Percentiles rank a stretch among this genome's conserved stretches.
phyloP scores from a whole-genome alignment of 164 flowering plant genomes.

The Sedum album region DNA sequence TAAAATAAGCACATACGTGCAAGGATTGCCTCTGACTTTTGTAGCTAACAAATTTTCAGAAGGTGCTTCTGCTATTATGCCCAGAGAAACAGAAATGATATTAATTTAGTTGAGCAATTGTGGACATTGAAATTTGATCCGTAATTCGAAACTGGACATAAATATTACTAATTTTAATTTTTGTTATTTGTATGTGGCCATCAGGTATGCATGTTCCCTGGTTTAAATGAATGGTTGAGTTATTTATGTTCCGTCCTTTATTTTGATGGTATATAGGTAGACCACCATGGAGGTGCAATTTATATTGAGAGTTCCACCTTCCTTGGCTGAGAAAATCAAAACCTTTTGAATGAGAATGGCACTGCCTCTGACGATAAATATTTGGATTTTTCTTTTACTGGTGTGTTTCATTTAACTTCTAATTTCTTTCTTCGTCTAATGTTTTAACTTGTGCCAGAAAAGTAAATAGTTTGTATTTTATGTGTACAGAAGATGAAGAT shows the following conservation, averaged over 20 bases:
- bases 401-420: conserved; percentile 18
- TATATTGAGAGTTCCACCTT: conserved; percentile 82
- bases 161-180: too few species aligned
- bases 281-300: conserved; percentile 95
- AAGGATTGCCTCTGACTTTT: background rate
- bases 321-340: conserved; percentile 66
- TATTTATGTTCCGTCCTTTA: too few species aligned
- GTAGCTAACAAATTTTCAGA: background rate
- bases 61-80: background rate
- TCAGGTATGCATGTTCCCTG: too few species aligned
- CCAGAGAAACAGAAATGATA: background rate
- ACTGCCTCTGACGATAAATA: conserved; percentile 65
- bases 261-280: too few species aligned
- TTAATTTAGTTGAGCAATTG: background rate
- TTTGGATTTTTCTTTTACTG: conserved; percentile 69
- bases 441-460: too few species aligned
- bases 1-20: background rate
- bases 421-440: background rate
- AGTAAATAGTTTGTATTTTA: background rate
- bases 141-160: too few species aligned
- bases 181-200: too few species aligned
- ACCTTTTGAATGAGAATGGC: conserved; percentile 53
- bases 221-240: too few species aligned
- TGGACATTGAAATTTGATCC: too few species aligned
- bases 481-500: conserved; percentile 56